These are phyloP conservation scores for Forsythia viridissima DNA, from an alignment of 257 asterid species.

Conservation along the genomic window DNA sequence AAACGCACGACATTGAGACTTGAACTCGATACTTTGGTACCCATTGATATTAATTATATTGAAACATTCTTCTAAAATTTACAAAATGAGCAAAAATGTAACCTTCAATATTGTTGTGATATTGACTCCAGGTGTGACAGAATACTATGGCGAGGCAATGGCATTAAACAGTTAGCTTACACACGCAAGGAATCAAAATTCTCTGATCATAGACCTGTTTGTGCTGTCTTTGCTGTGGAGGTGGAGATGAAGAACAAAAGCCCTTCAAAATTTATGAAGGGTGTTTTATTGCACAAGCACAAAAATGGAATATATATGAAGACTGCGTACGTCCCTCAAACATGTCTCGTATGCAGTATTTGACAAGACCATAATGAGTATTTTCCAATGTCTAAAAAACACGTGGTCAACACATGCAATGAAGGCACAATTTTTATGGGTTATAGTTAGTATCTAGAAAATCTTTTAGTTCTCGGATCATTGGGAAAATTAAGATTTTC, in stretches of 20 bases:
- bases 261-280: slow-evolving; percentile 49
- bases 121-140: slow-evolving; percentile 75
- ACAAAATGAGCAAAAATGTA: background rate
- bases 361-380: background rate
- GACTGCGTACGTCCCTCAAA: slow-evolving; percentile 30
- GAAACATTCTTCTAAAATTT: no score
- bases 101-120: background rate
- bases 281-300: slow-evolving; percentile 57
- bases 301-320: slow-evolving; percentile 33
- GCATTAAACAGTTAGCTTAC: slow-evolving; percentile 69
- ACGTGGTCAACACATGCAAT: background rate
- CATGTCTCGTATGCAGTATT: background rate
- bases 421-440: background rate
- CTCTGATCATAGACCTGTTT: slow-evolving; percentile 87
- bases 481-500: background rate
- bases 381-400: background rate
- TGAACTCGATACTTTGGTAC: no score
- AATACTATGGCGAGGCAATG: slow-evolving; percentile 73
- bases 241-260: slow-evolving; percentile 53
- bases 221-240: slow-evolving; percentile 61
- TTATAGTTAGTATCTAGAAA: no score
- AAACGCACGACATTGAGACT: no score
- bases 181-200: slow-evolving; percentile 78
- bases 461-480: background rate
- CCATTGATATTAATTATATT: no score